phyloP scores from a whole-genome alignment of 768 basidiomycete species.

The Termitomyces eurrhizus region DNA sequence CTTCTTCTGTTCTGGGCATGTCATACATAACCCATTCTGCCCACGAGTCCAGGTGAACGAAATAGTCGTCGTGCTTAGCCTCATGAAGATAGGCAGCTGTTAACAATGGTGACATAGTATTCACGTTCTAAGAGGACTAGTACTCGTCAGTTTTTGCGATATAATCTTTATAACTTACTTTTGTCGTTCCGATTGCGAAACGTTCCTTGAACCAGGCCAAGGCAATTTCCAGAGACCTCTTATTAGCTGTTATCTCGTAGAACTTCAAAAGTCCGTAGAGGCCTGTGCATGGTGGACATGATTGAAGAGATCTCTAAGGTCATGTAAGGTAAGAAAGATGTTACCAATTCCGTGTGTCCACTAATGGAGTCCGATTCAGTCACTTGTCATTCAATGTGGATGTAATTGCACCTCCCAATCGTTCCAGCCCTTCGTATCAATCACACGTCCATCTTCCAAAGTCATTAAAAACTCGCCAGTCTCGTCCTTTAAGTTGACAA shows the following conservation, averaged over 20 bases:
- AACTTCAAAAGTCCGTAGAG: conserved; percentile 38
- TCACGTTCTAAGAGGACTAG: conserved; percentile 39
- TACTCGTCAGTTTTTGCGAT: neutral
- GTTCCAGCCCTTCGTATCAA: conserved; percentile 57
- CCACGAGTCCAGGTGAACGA: conserved; percentile 41
- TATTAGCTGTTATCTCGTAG: conserved; percentile 36
- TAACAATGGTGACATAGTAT: conserved; percentile 52
- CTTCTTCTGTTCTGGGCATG: conserved; percentile 42
- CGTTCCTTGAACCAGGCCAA: conserved; percentile 47
- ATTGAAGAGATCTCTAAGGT: neutral
- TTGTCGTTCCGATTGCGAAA: conserved; percentile 47
- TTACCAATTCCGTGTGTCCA: conserved; percentile 44
- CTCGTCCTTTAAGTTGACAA: conserved; percentile 51
- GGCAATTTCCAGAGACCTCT: conserved; percentile 34
- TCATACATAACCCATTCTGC: conserved; percentile 50
- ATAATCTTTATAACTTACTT: conserved; percentile 22
- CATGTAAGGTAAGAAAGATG: neutral
- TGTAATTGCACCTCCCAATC: conserved; percentile 43
- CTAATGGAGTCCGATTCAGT: conserved; percentile 17
- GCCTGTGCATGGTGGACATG: conserved; percentile 19
- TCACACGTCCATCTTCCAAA: conserved; percentile 45
- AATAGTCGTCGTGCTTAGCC: conserved; percentile 28
- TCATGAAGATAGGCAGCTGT: conserved; percentile 42
- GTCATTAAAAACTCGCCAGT: conserved; percentile 47
- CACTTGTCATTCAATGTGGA: neutral